Base-by-base conservation (phyloP, 805 yeast species). In the Candida takata region DNA sequence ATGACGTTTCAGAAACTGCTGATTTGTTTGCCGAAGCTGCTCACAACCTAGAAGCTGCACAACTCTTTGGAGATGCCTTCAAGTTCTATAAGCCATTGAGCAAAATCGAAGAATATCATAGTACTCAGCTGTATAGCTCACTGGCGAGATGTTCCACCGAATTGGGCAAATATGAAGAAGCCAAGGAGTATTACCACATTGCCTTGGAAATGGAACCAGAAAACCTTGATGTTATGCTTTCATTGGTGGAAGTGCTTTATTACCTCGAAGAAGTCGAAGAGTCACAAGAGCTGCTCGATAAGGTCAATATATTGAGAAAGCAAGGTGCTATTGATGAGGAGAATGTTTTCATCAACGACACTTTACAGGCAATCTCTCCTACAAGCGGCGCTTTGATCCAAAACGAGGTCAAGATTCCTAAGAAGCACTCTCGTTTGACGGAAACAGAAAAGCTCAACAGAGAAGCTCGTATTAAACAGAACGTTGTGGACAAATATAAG, bases 21-120 rank as follows among this genome's bases (percentile, higher is more conserved):
- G 97, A 92, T 61, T 65, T 90, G 35, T 82, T 70, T 48, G 65
- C 68, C 43, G 84, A 80, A 24, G 90, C 90, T 3, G 98, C 95
- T 1, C 66, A 71, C 26, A 78, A 78, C 6, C 60, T 87, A 15
- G 84, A 82, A 39, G 75, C 72, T 14, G 73, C 76, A 29, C 87
- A 85, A 5, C 62, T 74, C 32, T 82, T 72, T 51, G 70, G 71
- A n/a, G 88, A 82, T 33, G 97, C 97, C 0, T 63, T 87, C 17
- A 71, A 72, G 24, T 80, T 77, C 45, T 75, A 83, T 36, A 44
- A 61, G 1, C 77, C 79, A 9, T 64, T 88, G 16, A 61, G 79
- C 5, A 62, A 67, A 24, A 55, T 72, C n/a, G 77, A 69, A 10
- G 79, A 72, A 15, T 70, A 65, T 37, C 65, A 65, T 31, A 70